Evolutionary conservation across 495 filamentous ascomycete genomes (phyloP).

Genomic region (Achaetomiella virescens): DNA sequence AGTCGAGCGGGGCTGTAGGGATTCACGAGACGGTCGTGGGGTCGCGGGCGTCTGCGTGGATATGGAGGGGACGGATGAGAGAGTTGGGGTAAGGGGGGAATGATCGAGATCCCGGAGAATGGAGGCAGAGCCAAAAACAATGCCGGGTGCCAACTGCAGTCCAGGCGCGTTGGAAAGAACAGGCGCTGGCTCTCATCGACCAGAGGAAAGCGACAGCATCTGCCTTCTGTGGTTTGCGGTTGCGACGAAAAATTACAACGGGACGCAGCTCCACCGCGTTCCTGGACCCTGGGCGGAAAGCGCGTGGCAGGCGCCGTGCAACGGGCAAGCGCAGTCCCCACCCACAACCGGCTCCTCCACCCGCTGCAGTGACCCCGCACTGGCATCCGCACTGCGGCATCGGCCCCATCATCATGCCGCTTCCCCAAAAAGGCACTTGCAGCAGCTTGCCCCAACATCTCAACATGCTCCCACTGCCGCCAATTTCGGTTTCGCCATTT

Average conservation of each 20-base stretch:
- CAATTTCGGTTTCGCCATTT: no score
- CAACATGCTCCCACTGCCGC: no score
- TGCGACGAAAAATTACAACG: constrained; percentile 11
- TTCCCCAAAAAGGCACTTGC: no score
- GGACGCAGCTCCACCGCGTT: constrained; percentile 9
- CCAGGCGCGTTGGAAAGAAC: constrained; percentile 22
- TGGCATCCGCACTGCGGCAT: no score
- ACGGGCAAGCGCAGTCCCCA: no score
- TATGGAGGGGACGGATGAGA: constrained; percentile 1
- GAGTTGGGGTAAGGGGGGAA: no score
- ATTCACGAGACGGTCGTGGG: background rate
- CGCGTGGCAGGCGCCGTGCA: background rate
- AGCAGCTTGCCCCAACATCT: no score
- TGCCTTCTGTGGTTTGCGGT: background rate
- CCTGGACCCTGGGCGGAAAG: background rate
- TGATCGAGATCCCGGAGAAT: no score
- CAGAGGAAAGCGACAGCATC: constrained; percentile 15
- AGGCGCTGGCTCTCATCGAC: constrained; percentile 4
- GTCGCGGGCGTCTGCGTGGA: background rate
- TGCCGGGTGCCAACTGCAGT: constrained; percentile 16
- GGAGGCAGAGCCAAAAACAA: constrained; percentile 10
- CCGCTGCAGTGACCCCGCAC: no score
- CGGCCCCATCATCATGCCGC: no score
- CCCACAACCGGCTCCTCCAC: no score
- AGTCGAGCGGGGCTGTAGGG: background rate